These are phyloP conservation scores for Bonia amplexicaulis DNA, from an alignment of 176 grass and related monocot genomes.

Conservation along the genomic window DNA sequence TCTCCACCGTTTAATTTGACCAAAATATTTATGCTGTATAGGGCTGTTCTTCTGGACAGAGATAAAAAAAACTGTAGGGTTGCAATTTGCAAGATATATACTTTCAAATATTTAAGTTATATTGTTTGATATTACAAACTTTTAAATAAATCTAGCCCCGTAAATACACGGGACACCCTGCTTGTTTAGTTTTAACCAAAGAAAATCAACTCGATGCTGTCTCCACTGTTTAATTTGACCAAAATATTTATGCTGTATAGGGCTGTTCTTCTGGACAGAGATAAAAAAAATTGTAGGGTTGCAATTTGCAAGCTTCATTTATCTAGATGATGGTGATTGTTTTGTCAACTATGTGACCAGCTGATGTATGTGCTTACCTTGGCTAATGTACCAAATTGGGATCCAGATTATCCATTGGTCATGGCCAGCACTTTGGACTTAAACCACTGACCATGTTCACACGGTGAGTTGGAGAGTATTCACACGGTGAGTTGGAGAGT, in stretches of 20 bases:
- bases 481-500: neutral
- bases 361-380: constrained; percentile 36
- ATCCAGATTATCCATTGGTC: neutral
- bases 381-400: neutral
- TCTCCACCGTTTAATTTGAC: neutral
- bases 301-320: neutral
- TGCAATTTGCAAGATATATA: too few species aligned
- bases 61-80: neutral
- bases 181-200: neutral
- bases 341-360: neutral
- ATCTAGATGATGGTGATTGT: constrained; percentile 8
- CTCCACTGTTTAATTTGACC: neutral
- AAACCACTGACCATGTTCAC: constrained; percentile 21
- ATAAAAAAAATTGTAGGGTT: neutral
- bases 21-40: neutral
- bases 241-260: neutral
- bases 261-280: neutral
- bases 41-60: neutral
- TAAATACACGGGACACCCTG: too few species aligned
- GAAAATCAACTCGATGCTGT: neutral
- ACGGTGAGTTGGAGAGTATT: constrained; percentile 4
- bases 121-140: too few species aligned
- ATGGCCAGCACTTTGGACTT: constrained; percentile 20
- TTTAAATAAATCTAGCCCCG: too few species aligned
- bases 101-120: too few species aligned